Conservation (phyloP, 148 eudicot species). For the Nyssa sinensis region DNA sequence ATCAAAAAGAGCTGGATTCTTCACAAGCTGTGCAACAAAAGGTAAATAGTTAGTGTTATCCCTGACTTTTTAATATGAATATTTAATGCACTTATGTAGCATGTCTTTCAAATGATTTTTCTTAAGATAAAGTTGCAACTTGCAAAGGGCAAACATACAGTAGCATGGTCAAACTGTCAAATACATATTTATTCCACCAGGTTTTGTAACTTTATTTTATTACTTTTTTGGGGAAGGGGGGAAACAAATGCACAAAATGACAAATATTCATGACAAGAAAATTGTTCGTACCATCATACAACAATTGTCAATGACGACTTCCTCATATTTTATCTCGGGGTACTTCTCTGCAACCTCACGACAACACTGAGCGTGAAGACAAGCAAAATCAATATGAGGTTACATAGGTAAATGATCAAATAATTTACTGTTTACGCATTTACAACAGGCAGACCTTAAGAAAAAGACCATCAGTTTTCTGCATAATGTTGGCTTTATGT, state of each 20-base stretch:
- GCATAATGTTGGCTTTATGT: constrained; percentile 99
- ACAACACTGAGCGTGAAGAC: constrained; percentile 67
- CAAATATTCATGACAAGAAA: background rate
- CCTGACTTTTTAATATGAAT: background rate
- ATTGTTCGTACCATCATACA: constrained; percentile 84
- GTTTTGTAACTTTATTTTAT: background rate
- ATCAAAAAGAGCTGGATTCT: constrained; percentile 94
- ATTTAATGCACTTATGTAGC: background rate
- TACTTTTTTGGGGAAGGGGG: too few species aligned
- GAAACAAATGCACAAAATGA: background rate
- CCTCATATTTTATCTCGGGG: constrained; percentile 90
- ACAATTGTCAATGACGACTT: constrained; percentile 94
- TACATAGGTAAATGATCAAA: background rate
- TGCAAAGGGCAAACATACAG: background rate
- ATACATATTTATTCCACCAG: background rate
- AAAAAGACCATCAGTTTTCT: constrained; percentile 97
- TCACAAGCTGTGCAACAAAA: constrained; percentile 75
- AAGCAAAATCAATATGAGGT: constrained; percentile 14
- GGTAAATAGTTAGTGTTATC: background rate
- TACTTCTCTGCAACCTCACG: constrained; percentile 98
- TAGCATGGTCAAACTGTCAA: background rate
- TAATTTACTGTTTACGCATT: background rate
- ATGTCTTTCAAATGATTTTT: background rate
- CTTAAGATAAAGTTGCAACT: background rate
- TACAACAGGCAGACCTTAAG: constrained; percentile 55